These are phyloP conservation scores for Phytophthora pseudosyringae DNA, from an alignment of 352 stramenopile species.

Conservation along the genomic window DNA sequence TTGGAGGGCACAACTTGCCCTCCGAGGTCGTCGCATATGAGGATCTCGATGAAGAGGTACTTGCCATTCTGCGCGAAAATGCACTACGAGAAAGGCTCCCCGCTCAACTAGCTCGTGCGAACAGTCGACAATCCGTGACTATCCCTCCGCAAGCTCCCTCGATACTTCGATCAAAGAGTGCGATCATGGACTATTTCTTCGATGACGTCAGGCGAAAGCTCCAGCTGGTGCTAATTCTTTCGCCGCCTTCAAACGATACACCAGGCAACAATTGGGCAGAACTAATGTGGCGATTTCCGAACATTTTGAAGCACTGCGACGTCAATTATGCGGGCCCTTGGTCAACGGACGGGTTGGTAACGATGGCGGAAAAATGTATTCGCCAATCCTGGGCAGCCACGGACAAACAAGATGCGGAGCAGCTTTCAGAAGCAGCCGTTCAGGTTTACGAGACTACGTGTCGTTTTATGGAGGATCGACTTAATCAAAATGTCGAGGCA, in stretches of 20 bases:
- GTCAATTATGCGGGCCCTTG: slow-evolving; percentile 54
- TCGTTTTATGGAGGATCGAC: slow-evolving; percentile 11
- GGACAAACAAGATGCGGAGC: slow-evolving; percentile 32
- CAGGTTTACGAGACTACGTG: slow-evolving; percentile 47
- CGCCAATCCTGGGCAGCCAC: slow-evolving; percentile 18
- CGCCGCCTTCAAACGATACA: slow-evolving; percentile 8
- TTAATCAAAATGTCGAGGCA: neutral
- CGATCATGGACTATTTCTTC: slow-evolving; percentile 62
- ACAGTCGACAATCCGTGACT: neutral
- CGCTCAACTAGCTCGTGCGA: neutral
- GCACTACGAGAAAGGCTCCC: slow-evolving; percentile 22
- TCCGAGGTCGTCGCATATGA: slow-evolving; percentile 56
- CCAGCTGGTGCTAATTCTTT: slow-evolving; percentile 62
- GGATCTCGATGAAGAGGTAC: slow-evolving; percentile 56
- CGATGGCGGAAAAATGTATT: slow-evolving; percentile 55
- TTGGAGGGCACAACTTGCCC: slow-evolving; percentile 46
- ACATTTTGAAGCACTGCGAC: slow-evolving; percentile 47
- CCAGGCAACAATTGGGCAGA: slow-evolving; percentile 8
- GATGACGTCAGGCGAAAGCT: slow-evolving; percentile 46
- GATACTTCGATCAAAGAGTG: slow-evolving; percentile 49
- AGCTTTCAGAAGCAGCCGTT: slow-evolving; percentile 50
- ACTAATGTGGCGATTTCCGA: slow-evolving; percentile 50
- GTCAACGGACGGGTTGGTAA: slow-evolving; percentile 46
- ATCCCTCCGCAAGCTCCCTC: neutral
- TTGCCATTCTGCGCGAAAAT: slow-evolving; percentile 44